phyloP scores from a whole-genome alignment of 768 basidiomycete species.

The Lactarius indigo region DNA sequence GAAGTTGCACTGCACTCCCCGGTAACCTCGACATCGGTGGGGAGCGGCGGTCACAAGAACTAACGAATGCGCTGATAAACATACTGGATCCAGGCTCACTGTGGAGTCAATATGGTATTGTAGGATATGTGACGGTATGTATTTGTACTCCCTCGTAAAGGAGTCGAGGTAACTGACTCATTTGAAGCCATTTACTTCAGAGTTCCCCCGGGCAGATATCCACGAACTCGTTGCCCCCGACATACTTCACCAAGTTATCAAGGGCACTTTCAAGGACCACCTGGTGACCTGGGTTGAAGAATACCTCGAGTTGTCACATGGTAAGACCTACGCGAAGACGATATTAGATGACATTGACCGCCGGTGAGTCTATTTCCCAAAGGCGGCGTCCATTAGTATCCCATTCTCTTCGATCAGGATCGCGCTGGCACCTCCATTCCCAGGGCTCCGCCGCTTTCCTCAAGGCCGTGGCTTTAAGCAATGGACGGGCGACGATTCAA shows the following conservation, averaged over 20 bases:
- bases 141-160: too few species aligned
- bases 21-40: not conserved
- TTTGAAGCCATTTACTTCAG: not conserved
- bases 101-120: too few species aligned
- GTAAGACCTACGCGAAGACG: not conserved
- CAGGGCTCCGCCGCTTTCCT: not conserved
- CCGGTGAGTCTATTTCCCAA: not conserved
- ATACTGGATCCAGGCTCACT: not conserved
- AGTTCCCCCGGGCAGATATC: not conserved
- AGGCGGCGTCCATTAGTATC: too few species aligned
- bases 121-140: too few species aligned
- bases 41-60: not conserved
- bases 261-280: not conserved
- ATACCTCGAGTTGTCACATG: not conserved
- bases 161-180: too few species aligned
- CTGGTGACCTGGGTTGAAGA: not conserved
- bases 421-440: not conserved
- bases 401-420: not conserved
- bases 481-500: not conserved
- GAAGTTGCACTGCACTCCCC: not conserved
- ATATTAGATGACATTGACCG: not conserved
- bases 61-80: not conserved
- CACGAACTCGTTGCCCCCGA: not conserved
- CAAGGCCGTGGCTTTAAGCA: not conserved
- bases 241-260: not conserved